Evolutionary conservation across 805 yeast genomes (phyloP), one percentile per base, ranked within the genome.

Genomic region (Candida odintsovae): DNA sequence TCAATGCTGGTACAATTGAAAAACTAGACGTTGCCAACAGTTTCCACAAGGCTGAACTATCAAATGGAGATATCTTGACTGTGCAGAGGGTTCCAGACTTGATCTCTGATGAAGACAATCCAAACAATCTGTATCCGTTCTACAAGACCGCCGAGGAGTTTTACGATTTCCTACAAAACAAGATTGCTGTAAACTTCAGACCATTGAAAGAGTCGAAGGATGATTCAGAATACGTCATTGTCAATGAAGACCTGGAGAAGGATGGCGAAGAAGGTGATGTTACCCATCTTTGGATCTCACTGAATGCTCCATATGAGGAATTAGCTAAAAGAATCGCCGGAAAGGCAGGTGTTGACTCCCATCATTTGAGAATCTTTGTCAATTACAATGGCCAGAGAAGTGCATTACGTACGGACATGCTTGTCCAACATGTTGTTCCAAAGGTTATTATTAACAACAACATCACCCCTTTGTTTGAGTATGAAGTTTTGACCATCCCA

Each of bases 401-500:
- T 48, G 80, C 85, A 1, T 44, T 72, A 44, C 67, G 65, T 36
- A 61, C 71, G 3, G 62, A 58, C 38, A 59, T 65, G 41, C 40
- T 36, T 12, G 49, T 72, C 16, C 60, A 61, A 11, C 62, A 64
- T 26, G 67, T 68, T 45, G 53, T 69, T 26, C 63, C 72, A 4
- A 68, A 68, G 42, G 53, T 57, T 26, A 49, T 57, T 9, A 43
- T 42, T 11, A 48, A 57, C 31, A 47, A 56, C 13, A 68, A 68
- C 44, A 56, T 62, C 26, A 62, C 69, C 7, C 70, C 80, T 5
- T 57, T 70, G 2, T 76, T 92, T 48, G 83, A 82, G 53, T 92
- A 86, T 61, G 97, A 92, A 58, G 66, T 84, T 1, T 72, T 94
- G 57, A 85, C 80, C 40, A 80, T 90, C 39, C 80, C 90, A 2